These are phyloP conservation scores for Hibiscus trionum DNA, from an alignment of 345 rosid genomes.

Conservation along the genomic window DNA sequence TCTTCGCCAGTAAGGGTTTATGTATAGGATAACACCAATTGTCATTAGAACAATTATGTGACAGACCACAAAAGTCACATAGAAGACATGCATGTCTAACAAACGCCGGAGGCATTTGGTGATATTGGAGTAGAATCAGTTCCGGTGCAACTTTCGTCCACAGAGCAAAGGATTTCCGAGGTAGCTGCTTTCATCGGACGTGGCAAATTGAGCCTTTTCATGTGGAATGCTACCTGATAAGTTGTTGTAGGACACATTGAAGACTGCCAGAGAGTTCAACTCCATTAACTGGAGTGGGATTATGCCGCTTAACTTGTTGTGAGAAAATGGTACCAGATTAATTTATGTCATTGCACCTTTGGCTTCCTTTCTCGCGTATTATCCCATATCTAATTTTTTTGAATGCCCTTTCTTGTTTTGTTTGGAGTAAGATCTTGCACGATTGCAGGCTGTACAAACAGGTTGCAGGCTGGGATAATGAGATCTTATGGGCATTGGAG, in stretches of 20 bases:
- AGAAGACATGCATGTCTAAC: not conserved
- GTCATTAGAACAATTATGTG: not conserved
- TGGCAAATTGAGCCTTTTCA: not conserved
- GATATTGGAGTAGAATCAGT: not conserved
- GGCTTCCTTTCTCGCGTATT: no score
- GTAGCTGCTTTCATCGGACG: conserved; percentile 3
- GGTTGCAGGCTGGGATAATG: no score
- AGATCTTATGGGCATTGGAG: no score
- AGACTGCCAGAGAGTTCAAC: not conserved
- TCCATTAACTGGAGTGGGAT: conserved; percentile 15
- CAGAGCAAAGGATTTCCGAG: not conserved
- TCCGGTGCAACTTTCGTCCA: not conserved
- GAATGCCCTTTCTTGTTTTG: no score
- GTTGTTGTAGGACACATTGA: conserved; percentile 7
- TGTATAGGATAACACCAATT: not conserved
- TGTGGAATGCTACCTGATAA: not conserved
- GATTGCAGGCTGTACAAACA: no score
- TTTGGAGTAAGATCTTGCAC: no score
- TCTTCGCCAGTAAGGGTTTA: not conserved
- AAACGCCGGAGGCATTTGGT: not conserved
- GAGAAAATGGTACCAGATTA: no score
- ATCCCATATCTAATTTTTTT: no score
- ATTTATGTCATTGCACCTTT: no score
- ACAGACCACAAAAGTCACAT: not conserved
- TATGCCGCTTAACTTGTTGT: conserved; percentile 14